Conservation (phyloP, 208 protist genomes). For the Wallacemonas sp. region DNA sequence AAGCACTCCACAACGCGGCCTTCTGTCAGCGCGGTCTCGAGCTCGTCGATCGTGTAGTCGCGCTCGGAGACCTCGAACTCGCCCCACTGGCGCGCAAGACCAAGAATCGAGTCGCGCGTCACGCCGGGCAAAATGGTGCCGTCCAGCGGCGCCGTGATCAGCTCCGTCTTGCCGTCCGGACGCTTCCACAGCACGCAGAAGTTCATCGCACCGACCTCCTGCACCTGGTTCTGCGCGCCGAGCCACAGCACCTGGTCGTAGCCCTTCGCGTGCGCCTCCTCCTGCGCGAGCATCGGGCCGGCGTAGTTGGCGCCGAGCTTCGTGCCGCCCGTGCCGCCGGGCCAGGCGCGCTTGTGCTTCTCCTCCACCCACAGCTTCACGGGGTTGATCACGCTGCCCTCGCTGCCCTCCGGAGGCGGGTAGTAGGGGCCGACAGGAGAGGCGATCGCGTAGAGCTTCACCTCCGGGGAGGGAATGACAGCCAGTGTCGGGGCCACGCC, state of each 20-base stretch:
- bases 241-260: constrained; percentile 98
- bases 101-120: constrained; percentile 96
- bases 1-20: constrained; percentile 94
- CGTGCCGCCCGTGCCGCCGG: constrained; percentile 92
- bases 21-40: constrained; percentile 85
- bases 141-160: constrained; percentile 95
- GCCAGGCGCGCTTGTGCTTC: constrained; percentile 92
- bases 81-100: constrained; percentile 75
- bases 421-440: constrained; percentile 99
- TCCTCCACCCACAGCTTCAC: constrained; percentile 93
- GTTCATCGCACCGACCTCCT: constrained; percentile 99
- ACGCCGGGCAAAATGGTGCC: constrained; percentile 96
- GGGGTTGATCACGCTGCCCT: constrained; percentile 73
- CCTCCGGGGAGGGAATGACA: constrained; percentile 49
- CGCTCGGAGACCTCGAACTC: constrained; percentile 91
- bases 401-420: constrained; percentile 30
- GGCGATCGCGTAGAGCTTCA: constrained; percentile 93
- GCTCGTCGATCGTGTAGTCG: constrained; percentile 81
- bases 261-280: constrained; percentile 86
- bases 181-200: constrained; percentile 94
- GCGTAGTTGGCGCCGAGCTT: constrained; percentile 97
- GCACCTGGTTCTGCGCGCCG: constrained; percentile 89
- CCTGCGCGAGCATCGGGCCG: constrained; percentile 84
- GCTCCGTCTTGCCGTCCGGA: constrained; percentile 69
- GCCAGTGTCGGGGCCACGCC: constrained; percentile 79